These are phyloP conservation scores for Dryas drummondii DNA, from an alignment of 306 rosid genomes.

Conservation along the genomic window DNA sequence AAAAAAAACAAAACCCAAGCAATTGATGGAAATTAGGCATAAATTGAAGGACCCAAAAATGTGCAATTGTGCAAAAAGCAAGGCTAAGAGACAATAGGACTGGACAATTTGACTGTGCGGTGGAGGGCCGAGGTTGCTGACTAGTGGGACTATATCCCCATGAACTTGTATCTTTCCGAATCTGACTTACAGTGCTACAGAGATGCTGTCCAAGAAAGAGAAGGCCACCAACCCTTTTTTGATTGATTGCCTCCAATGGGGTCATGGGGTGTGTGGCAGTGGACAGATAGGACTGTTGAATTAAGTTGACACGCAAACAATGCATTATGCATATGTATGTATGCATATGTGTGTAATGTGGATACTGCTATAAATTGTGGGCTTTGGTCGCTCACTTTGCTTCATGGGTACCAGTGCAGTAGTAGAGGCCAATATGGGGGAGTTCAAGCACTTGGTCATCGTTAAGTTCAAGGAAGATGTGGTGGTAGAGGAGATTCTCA, in stretches of 20 bases:
- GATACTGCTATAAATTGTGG: slow-evolving; percentile 32
- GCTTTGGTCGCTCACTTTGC: slow-evolving; percentile 19
- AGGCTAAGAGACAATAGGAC: neutral
- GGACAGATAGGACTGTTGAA: slow-evolving; percentile 39
- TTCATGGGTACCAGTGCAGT: slow-evolving; percentile 18
- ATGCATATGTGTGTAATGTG: slow-evolving; percentile 7
- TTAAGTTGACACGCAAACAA: slow-evolving; percentile 31
- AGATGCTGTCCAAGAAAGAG: slow-evolving; percentile 27
- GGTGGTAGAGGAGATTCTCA: slow-evolving; percentile 60
- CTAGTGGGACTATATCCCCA: slow-evolving; percentile 46
- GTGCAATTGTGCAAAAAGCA: neutral
- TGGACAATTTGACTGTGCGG: slow-evolving; percentile 17
- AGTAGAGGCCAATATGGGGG: slow-evolving; percentile 47
- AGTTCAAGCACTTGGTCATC: slow-evolving; percentile 78
- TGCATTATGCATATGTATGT: neutral
- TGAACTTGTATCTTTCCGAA: slow-evolving; percentile 34
- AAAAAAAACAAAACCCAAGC: too few relatives aligned
- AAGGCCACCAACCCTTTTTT: slow-evolving; percentile 21
- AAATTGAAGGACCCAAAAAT: neutral
- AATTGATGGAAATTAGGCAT: neutral
- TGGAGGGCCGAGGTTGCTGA: slow-evolving; percentile 26
- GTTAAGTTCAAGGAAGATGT: slow-evolving; percentile 84
- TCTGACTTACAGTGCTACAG: neutral
- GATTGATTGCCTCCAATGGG: slow-evolving; percentile 36
- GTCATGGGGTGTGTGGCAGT: slow-evolving; percentile 39